Base-by-base conservation (phyloP, 257 asterid genomes). In the Solanum bulbocastanum region DNA sequence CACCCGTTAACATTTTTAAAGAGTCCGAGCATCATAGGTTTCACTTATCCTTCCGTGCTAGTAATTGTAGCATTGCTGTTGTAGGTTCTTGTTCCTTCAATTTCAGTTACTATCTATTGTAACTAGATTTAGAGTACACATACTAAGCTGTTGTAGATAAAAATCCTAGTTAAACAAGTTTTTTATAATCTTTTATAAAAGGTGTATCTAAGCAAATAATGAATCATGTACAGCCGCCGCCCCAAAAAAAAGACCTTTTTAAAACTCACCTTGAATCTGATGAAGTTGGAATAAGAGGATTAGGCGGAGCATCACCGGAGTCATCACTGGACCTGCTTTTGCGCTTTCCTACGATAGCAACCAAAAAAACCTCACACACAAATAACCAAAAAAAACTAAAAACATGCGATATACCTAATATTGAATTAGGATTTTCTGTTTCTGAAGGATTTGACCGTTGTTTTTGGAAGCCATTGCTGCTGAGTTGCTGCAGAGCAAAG, bases 231-330 rank as follows among this genome's bases (percentile, higher is more conserved):
- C 14, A 2, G 22, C 62, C 37, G 23, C 13, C 62, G 3, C n/a
- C n/a, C 32, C 14, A 42, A 68, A 42, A 66, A 40, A 40, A 18
- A 11, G 65, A 10, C 83, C 23, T 16, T 40, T 13, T 4, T 44
- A 20, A 30, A 10, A 37, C 69, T 86, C 52, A 86, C 44, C 98
- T 96, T 93, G 89, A 90, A 89, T 96, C 98, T 13, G 97, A 89
- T 18, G 98, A 96, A 79, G 93, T 92, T 82, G 99, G 99, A 82
- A 89, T 87, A 90, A 97, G 91, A 52, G 98, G 95, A 87, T 93
- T 92, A 78, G 93, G 92, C 88, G 86, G 88, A 36, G 91, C 72
- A 88, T 83, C 93, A 79, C 87, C 85, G 30, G 92, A 72, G 76
- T 92, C 96, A 86, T 93, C 99, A 87, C 90, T 86, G 74, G 90